These are phyloP conservation scores for Tolypocladium endophyticum DNA, from an alignment of 2,329 filamentous ascomycete genomes.

Conservation along the genomic window DNA sequence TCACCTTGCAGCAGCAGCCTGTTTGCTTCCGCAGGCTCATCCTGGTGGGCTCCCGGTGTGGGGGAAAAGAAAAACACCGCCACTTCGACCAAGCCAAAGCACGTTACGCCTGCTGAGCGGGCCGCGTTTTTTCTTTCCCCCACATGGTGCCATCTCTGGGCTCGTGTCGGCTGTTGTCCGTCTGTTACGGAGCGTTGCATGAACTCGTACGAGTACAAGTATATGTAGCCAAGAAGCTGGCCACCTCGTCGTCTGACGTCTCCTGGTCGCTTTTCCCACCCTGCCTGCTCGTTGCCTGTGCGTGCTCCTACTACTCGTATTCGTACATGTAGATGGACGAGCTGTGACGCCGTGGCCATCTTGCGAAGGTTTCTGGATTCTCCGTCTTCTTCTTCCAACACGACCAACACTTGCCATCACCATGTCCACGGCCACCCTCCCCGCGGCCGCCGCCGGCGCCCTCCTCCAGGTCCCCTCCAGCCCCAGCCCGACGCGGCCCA, in stretches of 20 bases:
- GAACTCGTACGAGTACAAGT: too few species aligned
- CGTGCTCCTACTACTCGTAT: too few species aligned
- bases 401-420: neutral
- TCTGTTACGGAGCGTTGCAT: too few species aligned
- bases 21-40: too few species aligned
- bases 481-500: conserved; percentile 25
- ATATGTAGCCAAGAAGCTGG: neutral
- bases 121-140: too few species aligned
- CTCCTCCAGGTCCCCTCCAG: neutral
- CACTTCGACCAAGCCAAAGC: too few species aligned
- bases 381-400: neutral
- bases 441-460: neutral
- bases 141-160: neutral
- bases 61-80: too few species aligned
- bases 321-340: neutral
- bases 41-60: too few species aligned
- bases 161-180: neutral
- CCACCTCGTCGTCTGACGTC: neutral
- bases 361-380: neutral
- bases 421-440: neutral
- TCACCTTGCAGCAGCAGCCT: neutral
- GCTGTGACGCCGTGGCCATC: neutral
- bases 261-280: neutral
- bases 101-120: too few species aligned
- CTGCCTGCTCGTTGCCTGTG: neutral